Evolutionary conservation across 2,329 filamentous ascomycete species (phyloP).

Genomic region (Penicillium decumbens): DNA sequence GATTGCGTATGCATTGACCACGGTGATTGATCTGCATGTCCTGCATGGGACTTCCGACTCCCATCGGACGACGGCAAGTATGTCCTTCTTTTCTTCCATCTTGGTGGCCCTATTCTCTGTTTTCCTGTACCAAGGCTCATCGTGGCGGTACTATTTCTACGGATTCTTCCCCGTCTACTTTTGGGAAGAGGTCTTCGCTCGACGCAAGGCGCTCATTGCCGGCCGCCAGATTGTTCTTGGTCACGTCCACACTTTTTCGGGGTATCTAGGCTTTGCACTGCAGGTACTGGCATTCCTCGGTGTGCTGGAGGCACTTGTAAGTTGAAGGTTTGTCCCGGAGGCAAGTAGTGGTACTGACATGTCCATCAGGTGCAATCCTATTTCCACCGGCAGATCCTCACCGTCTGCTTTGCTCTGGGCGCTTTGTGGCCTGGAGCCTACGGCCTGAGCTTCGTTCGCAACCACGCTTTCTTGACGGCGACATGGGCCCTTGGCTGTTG

Average conservation of each 20-base stretch:
- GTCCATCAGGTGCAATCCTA: slow-evolving; percentile 73
- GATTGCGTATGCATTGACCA: slow-evolving; percentile 88
- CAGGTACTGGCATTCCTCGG: slow-evolving; percentile 65
- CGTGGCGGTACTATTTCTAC: slow-evolving; percentile 82
- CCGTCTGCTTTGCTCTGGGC: slow-evolving; percentile 69
- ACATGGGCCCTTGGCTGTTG: slow-evolving; percentile 74
- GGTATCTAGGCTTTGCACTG: slow-evolving; percentile 56
- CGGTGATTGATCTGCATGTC: slow-evolving; percentile 82
- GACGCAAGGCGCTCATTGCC: slow-evolving; percentile 62
- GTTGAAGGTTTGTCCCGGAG: slow-evolving; percentile 22
- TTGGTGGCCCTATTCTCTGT: slow-evolving; percentile 73
- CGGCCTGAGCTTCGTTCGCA: slow-evolving; percentile 65
- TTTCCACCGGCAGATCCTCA: slow-evolving; percentile 83
- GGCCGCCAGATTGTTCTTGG: slow-evolving; percentile 66
- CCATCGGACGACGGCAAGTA: slow-evolving; percentile 57
- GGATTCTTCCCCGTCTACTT: slow-evolving; percentile 88
- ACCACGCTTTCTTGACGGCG: slow-evolving; percentile 59
- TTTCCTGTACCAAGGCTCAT: slow-evolving; percentile 73
- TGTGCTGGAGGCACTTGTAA: slow-evolving; percentile 72
- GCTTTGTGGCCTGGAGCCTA: slow-evolving; percentile 73
- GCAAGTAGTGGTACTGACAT: background rate
- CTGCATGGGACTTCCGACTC: slow-evolving; percentile 65
- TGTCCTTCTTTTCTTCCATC: slow-evolving; percentile 66
- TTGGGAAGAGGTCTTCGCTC: slow-evolving; percentile 91
- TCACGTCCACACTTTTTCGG: slow-evolving; percentile 59